These are phyloP conservation scores for Pelargonium australe DNA, from an alignment of 441 rosid genomes.

Conservation along the genomic window DNA sequence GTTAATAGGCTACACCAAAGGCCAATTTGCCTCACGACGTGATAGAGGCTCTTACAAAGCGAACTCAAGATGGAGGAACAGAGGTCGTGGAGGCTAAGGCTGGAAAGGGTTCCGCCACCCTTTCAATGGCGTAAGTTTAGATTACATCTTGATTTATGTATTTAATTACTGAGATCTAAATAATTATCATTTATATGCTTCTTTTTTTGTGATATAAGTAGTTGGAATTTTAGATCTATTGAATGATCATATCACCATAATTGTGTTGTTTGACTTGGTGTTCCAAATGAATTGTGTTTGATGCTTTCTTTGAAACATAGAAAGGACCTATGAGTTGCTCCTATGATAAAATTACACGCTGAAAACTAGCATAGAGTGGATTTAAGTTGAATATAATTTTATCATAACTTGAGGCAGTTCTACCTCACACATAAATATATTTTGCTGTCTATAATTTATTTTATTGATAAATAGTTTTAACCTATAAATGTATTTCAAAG, in stretches of 20 bases:
- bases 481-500: background rate
- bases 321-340: background rate
- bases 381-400: background rate
- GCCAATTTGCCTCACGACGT: slow-evolving; percentile 63
- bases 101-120: slow-evolving; percentile 94
- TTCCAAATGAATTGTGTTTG: background rate
- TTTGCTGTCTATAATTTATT: no score
- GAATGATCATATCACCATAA: no score
- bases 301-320: background rate
- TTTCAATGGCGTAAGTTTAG: slow-evolving; percentile 90
- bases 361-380: background rate
- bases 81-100: slow-evolving; percentile 98
- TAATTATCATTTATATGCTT: no score
- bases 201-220: no score
- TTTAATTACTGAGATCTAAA: no score
- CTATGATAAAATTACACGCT: background rate
- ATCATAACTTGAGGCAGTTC: background rate
- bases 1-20: slow-evolving; percentile 71
- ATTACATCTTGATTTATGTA: background rate
- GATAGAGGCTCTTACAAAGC: slow-evolving; percentile 71
- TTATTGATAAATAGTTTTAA: no score
- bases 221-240: no score
- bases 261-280: no score
- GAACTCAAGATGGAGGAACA: slow-evolving; percentile 97
- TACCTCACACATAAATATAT: no score